Base-by-base conservation (phyloP, 192 early-diverging fungal species). In the Radiomyces spectabilis region DNA sequence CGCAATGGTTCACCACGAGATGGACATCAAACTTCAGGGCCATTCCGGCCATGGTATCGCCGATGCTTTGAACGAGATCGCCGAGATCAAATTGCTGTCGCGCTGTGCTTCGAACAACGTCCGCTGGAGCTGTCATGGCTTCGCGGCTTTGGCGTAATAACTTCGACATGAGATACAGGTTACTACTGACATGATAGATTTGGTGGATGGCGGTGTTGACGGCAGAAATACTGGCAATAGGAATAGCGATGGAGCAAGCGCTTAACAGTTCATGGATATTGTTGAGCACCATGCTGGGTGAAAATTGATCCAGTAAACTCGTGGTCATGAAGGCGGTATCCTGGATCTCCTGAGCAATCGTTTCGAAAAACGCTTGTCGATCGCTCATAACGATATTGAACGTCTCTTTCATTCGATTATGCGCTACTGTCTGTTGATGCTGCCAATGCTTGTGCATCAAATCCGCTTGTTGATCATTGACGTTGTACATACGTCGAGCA, bases 191-290 rank as follows among this genome's bases (percentile, higher is more conserved):
- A 55, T 79, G 66, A 37, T 66, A 59, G 10, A 72, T 30, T 31
- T 74, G 72, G 6, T 70, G 67, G 53, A 82, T 68, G 6, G 73
- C 63, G 7, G 77, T 82, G 12, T 72, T 59, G 13, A 82, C 63
- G 4, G 74, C 80, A 13, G 68, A 61, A 4, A 75, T 61, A 10
- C 68, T 77, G 16, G 75, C 62, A 22, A 73, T 76, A 1, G 80
- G 80, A n/a, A 79, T 64, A 1, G 77, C 55, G 0, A 82, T 64
- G 3, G 72, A 75, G 47, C 80, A 82, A 29, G 80, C 65, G 15
- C 72, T 74, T 9, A 82, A 51, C 26, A 71, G 55, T 57, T 79
- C 80, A 25, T 73, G 67, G 8, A 56, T 63, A 13, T 68, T 59
- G 13, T 64, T 31, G 32, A 75, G 61, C 9, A 82, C 55, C 26